These are phyloP conservation scores for Mrakia frigida DNA, from an alignment of 768 basidiomycete genomes.

Conservation along the genomic window DNA sequence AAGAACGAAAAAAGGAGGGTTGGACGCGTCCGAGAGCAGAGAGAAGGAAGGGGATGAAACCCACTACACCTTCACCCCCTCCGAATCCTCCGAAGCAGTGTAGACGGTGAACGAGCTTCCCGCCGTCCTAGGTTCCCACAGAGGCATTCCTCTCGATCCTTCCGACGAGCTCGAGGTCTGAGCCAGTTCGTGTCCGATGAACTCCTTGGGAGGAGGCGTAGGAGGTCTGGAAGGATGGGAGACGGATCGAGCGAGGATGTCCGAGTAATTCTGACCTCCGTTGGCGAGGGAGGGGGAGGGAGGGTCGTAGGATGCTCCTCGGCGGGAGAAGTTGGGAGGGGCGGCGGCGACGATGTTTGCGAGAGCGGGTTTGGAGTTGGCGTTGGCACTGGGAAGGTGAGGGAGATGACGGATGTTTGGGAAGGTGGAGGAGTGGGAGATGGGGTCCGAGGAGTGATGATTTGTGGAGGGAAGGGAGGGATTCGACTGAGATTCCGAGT, in stretches of 20 bases:
- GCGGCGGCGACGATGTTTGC: too few species aligned
- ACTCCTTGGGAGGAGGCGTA: not conserved
- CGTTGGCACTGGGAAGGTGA: not conserved
- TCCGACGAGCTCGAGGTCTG: not conserved
- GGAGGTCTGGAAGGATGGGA: constrained; percentile 8
- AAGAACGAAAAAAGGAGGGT: too few species aligned
- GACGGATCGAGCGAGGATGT: not conserved
- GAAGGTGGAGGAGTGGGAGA: not conserved
- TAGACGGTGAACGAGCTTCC: constrained; percentile 4
- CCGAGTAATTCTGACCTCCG: not conserved
- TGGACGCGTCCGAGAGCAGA: too few species aligned
- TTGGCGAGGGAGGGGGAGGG: not conserved
- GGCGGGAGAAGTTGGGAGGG: not conserved
- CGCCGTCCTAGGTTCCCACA: constrained; percentile 2
- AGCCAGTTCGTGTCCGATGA: not conserved
- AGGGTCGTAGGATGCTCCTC: constrained; percentile 4
- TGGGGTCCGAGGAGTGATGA: too few species aligned
- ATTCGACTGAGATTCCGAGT: not conserved
- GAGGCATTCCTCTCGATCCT: not conserved
- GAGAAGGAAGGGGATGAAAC: not conserved
- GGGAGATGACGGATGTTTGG: not conserved
- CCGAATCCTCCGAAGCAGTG: not conserved
- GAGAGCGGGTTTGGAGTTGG: not conserved
- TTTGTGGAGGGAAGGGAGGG: not conserved
- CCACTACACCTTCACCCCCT: not conserved